Evolutionary conservation across 2,329 filamentous ascomycete genomes (phyloP), one percentile per base, ranked within the genome.

Genomic region (Phialophora expanda): DNA sequence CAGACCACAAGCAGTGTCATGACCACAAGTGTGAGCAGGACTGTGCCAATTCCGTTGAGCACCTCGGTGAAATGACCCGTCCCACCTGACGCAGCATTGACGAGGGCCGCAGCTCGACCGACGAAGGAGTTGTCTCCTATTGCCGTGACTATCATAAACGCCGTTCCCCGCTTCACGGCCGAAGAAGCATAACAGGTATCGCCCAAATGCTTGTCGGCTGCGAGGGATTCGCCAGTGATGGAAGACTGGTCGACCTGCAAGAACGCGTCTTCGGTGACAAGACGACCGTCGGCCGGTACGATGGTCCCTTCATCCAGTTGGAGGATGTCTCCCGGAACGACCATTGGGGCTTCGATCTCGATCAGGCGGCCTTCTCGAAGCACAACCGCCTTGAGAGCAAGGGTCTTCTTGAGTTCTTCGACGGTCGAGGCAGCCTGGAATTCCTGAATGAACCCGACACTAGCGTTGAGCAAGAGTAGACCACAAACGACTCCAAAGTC

Each of bases 61-160:
- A 96, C 92, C 80, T 94, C 90, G 69, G 92, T 96, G 82, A 96
- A 96, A 81, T 96, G 92, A 80, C 92, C 92, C 75, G 85, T 86
- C 68, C 90, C 90, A 71, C 85, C 82, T 65, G 88, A 86, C 65
- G 92, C 91, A 75, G 89, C 87, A 76, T 88, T 92, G 74, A 96
- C 92, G 53, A 96, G 87, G 67, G 92, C 91, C 75, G 93, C 92
- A 73, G 92, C 91, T 75, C 91, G 90, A 82, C 92, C 92, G 75
- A 96, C 92, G 79, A 93, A 96, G 69, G 92, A 96, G 81, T 90
- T 90, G 81, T 96, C 92, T 83, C 92, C 92, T 73, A 90, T 96
- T 73, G 90, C 86, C 66, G 90, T 93, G 73, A 95, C 86, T 70
- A 96, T 85, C 76, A 95, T 84, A 78, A 92, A 92, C 70, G 90